These are phyloP conservation scores for Lolium multiflorum DNA, from an alignment of 176 grass and related monocot species.

Conservation along the genomic window DNA sequence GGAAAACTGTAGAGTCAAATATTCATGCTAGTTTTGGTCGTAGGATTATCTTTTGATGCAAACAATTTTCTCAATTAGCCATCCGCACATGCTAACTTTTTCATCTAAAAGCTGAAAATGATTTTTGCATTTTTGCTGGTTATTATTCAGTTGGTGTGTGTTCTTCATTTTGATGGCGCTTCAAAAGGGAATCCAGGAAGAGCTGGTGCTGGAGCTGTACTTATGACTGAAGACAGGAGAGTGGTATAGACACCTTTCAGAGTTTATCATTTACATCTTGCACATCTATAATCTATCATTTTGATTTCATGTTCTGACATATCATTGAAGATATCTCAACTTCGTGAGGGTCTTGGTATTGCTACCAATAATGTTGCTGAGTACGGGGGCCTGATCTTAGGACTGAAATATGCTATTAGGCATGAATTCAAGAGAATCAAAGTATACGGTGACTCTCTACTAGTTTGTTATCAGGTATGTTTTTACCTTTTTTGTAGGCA, in stretches of 20 bases:
- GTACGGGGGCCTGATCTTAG: conserved; percentile 68
- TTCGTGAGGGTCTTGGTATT: conserved; percentile 65
- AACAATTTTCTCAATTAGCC: not conserved
- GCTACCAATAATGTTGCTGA: conserved; percentile 82
- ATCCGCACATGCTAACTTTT: conserved; percentile 1
- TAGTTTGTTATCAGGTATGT: conserved; percentile 73
- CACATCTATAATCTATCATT: conserved; percentile 5
- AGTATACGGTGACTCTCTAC: conserved; percentile 70
- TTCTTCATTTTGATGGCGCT: conserved; percentile 82
- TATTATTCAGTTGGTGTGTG: conserved; percentile 56
- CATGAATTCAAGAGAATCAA: conserved; percentile 71
- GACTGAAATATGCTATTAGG: conserved; percentile 63
- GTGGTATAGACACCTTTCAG: conserved; percentile 55
- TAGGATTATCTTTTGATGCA: not conserved
- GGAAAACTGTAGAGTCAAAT: not conserved
- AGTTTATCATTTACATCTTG: conserved; percentile 2
- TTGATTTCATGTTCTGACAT: conserved; percentile 31
- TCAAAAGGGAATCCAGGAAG: conserved; percentile 88
- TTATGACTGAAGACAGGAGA: conserved; percentile 67
- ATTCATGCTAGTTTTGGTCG: not conserved
- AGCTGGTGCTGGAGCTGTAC: conserved; percentile 79
- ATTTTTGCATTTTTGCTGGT: conserved; percentile 24
- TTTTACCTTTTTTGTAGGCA: conserved; percentile 22
- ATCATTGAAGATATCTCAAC: conserved; percentile 62
- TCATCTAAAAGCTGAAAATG: conserved; percentile 27